Evolutionary conservation across 306 rosid genomes (phyloP).

Genomic region (Pyrus bretschneideri): DNA sequence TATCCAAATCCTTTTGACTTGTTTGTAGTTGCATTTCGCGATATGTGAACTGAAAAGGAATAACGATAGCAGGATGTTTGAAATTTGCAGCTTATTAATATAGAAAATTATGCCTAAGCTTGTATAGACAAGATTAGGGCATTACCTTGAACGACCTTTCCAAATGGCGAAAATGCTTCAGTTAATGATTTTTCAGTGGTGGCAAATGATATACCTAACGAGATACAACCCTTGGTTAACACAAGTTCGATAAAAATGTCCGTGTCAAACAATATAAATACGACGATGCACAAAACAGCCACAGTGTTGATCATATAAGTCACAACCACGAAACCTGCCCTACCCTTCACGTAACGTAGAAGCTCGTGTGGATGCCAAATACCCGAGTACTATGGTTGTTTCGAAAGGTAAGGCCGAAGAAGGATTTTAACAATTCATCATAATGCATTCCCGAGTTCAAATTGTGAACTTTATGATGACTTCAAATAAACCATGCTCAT

Average conservation of each 20-base stretch:
- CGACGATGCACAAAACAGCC: not conserved
- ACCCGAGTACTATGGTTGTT: not conserved
- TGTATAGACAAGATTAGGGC: not conserved
- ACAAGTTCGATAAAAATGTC: not conserved
- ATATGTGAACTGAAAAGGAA: slow-evolving; percentile 7
- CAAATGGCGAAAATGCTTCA: slow-evolving; percentile 12
- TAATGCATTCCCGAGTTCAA: not conserved
- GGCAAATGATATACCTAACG: slow-evolving; percentile 9
- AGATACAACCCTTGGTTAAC: not conserved
- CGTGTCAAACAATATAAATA: not conserved
- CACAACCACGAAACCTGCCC: not conserved
- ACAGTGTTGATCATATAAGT: not conserved
- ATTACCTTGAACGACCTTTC: slow-evolving; percentile 13
- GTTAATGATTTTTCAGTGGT: slow-evolving; percentile 12
- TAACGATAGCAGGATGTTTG: not conserved
- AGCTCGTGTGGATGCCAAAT: not conserved
- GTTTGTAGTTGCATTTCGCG: not conserved
- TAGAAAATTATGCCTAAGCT: not conserved
- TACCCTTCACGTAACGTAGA: not conserved
- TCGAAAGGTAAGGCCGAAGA: not conserved
- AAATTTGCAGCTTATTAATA: not conserved
- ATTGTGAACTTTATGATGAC: not conserved
- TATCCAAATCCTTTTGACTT: slow-evolving; percentile 14
- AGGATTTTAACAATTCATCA: too few species aligned
- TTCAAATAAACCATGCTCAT: not conserved